These are phyloP conservation scores for Apiospora arundinis DNA, from an alignment of 2,329 filamentous ascomycete species.

Conservation along the genomic window DNA sequence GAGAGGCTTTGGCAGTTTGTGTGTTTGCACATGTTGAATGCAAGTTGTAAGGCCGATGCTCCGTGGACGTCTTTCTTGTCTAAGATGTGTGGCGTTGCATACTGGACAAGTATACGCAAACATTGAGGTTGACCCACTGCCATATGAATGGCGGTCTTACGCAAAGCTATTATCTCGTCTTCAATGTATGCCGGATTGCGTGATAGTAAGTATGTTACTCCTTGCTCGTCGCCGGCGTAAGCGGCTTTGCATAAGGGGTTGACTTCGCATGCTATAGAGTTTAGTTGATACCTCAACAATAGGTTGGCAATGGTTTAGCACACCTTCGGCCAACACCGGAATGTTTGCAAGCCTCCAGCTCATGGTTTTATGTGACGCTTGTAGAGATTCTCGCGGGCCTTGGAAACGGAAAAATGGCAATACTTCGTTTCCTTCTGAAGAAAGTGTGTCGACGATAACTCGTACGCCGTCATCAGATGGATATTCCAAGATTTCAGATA, in stretches of 20 bases:
- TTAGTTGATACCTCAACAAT: background rate
- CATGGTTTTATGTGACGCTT: too few species aligned
- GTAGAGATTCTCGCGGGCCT: background rate
- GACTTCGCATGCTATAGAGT: background rate
- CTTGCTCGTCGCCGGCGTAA: background rate
- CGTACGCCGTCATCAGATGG: background rate
- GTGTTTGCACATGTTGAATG: background rate
- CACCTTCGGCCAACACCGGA: background rate
- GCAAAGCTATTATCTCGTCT: background rate
- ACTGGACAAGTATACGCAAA: background rate
- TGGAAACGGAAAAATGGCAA: background rate
- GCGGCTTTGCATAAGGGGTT: background rate
- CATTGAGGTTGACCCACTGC: background rate
- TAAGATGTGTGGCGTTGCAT: background rate
- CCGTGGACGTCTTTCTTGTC: background rate
- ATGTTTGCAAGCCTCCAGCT: background rate
- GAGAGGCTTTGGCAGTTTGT: background rate
- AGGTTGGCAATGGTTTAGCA: background rate
- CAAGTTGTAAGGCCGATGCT: background rate
- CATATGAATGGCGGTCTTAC: background rate
- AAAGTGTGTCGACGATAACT: background rate
- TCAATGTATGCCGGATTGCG: background rate
- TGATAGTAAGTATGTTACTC: background rate
- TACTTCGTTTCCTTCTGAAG: background rate
- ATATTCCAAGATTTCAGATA: background rate